Conservation (phyloP, 2,329 filamentous ascomycete genomes). For the Ophiosphaerella narmari region DNA sequence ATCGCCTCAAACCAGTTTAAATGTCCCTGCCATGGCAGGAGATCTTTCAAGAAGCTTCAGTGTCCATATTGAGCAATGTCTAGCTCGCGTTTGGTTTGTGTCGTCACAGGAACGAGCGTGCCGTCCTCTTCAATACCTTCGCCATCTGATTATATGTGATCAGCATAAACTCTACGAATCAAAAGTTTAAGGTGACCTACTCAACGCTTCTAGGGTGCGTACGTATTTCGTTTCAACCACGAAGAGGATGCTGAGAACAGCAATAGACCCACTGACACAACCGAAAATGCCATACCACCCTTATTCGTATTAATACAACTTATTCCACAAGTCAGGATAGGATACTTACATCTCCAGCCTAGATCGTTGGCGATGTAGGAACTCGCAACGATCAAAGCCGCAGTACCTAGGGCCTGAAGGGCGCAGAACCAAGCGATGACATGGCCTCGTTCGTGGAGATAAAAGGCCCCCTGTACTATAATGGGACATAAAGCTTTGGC, state of each 20-base stretch:
- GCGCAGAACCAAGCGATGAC: conserved; percentile 17
- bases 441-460: conserved; percentile 11
- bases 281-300: conserved; percentile 15
- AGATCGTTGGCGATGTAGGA: conserved; percentile 12
- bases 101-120: conserved; percentile 9
- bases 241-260: conserved; percentile 11
- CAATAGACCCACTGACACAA: conserved; percentile 6
- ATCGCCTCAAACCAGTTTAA: conserved; percentile 10
- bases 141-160: conserved; percentile 1
- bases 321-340: no score
- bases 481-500: conserved; percentile 14
- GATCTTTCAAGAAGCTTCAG: conserved; percentile 9
- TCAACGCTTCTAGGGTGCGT: conserved; percentile 12
- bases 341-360: conserved; percentile 10
- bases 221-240: conserved; percentile 13
- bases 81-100: conserved; percentile 6
- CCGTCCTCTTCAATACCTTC: conserved; percentile 15
- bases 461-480: conserved; percentile 13
- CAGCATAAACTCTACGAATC: neutral
- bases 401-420: conserved; percentile 13
- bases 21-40: conserved; percentile 15
- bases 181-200: conserved; percentile 1
- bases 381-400: conserved; percentile 11
- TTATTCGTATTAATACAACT: no score
- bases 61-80: conserved; percentile 9